Conservation (phyloP, 1,139 yeast species). For the Schwanniomyces etchellsii region DNA sequence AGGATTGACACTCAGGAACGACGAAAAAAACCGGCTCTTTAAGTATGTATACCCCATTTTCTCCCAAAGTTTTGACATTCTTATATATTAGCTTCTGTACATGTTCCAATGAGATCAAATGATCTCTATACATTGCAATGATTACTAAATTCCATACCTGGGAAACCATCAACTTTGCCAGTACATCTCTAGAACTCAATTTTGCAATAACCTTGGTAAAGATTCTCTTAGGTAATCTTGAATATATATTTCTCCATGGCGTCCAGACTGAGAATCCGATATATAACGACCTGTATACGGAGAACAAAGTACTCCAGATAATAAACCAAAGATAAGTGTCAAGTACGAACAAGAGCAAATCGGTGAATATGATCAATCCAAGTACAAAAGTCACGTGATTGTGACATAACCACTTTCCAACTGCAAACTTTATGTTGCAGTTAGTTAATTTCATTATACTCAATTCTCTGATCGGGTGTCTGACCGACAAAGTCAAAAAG, state of each 20-base stretch:
- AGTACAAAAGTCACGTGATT: conserved; percentile 57
- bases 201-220: conserved; percentile 53
- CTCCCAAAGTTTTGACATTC: conserved; percentile 31
- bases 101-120: conserved; percentile 68
- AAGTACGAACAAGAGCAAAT: conserved; percentile 67
- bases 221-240: conserved; percentile 70
- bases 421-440: conserved; percentile 53
- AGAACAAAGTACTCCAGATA: conserved; percentile 70
- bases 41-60: conserved; percentile 20
- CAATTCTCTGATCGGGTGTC: conserved; percentile 73
- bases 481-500: conserved; percentile 68
- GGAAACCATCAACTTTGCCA: conserved; percentile 49
- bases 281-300: conserved; percentile 63
- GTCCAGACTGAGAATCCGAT: conserved; percentile 77
- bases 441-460: conserved; percentile 52
- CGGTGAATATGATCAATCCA: conserved; percentile 53
- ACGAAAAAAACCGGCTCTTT: conserved; percentile 65
- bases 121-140: conserved; percentile 72
- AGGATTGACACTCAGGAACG: conserved; percentile 59
- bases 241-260: conserved; percentile 81
- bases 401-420: conserved; percentile 50
- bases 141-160: conserved; percentile 80
- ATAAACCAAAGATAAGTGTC: conserved; percentile 91
- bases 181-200: conserved; percentile 33
- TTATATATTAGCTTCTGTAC: conserved; percentile 56